Conservation (phyloP, 2,329 filamentous ascomycete species). For the Alternaria tenuissima region DNA sequence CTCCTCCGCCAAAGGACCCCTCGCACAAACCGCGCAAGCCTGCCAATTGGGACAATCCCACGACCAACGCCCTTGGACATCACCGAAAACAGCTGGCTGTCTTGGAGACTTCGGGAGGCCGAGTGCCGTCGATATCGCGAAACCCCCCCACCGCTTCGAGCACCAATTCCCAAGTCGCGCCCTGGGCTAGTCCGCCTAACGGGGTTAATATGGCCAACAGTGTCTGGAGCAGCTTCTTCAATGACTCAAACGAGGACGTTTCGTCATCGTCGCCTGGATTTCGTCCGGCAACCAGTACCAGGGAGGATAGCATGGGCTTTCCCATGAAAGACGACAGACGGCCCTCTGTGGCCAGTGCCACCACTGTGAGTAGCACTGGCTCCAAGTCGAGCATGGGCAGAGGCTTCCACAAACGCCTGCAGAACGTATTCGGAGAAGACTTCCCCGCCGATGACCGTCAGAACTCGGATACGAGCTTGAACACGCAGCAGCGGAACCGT, state of each 20-base stretch:
- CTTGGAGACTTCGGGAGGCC: slow-evolving; percentile 67
- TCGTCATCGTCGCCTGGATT: slow-evolving; percentile 75
- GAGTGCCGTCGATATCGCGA: slow-evolving; percentile 66
- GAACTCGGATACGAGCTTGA: slow-evolving; percentile 74
- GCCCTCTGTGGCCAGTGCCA: slow-evolving; percentile 87
- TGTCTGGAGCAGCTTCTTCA: slow-evolving; percentile 69
- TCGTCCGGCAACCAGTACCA: slow-evolving; percentile 65
- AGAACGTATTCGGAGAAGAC: slow-evolving; percentile 93
- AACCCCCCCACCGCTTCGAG: slow-evolving; percentile 64
- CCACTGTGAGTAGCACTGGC: slow-evolving; percentile 83
- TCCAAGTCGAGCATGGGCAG: slow-evolving; percentile 77
- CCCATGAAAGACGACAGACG: slow-evolving; percentile 72
- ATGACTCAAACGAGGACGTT: slow-evolving; percentile 77
- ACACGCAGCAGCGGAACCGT: slow-evolving; percentile 68
- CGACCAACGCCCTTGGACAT: slow-evolving; percentile 70
- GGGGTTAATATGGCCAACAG: slow-evolving; percentile 54
- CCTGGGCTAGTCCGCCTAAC: slow-evolving; percentile 58
- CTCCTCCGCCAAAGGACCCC: slow-evolving; percentile 48
- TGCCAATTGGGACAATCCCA: slow-evolving; percentile 62
- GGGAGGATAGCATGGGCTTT: slow-evolving; percentile 56
- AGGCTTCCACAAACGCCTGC: slow-evolving; percentile 77
- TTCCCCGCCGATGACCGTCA: slow-evolving; percentile 71
- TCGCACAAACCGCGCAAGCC: slow-evolving; percentile 47
- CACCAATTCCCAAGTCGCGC: slow-evolving; percentile 60
- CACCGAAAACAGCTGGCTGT: slow-evolving; percentile 76